Conservation (phyloP, 108 stramenopile genomes). For the Nannochloropsis gaditana region DNA sequence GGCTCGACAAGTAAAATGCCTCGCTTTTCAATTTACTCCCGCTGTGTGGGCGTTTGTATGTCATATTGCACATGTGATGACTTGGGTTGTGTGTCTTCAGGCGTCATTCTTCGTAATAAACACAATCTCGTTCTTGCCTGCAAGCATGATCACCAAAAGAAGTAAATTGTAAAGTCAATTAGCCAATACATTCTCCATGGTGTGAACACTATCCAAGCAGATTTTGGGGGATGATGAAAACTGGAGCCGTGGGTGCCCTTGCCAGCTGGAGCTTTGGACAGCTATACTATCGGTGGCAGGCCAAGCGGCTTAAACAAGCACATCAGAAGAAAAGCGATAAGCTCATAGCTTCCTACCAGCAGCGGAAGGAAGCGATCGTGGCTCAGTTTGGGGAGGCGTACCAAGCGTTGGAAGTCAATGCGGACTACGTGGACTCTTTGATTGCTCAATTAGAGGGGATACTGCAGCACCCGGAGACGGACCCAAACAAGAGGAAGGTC, state of each 20-base stretch:
- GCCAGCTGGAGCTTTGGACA: conserved; percentile 14
- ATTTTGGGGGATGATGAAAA: conserved; percentile 8
- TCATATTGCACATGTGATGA: too few species aligned
- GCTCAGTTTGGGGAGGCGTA: background rate
- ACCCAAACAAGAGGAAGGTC: conserved; percentile 9
- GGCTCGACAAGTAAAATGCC: too few species aligned
- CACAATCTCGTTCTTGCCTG: too few species aligned
- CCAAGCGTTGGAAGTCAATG: background rate
- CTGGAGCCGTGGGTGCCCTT: background rate
- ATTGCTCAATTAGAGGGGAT: conserved; percentile 10
- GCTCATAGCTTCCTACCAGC: background rate
- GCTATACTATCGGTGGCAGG: conserved; percentile 17
- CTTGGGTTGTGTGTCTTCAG: too few species aligned
- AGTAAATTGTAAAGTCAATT: too few species aligned
- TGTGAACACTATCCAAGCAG: background rate
- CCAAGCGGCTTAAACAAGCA: background rate
- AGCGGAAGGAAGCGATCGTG: background rate
- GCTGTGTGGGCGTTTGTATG: too few species aligned
- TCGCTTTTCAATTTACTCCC: too few species aligned
- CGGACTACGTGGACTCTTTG: conserved; percentile 10
- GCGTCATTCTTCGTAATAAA: too few species aligned
- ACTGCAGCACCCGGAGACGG: background rate
- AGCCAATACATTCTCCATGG: too few species aligned
- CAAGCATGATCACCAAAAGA: too few species aligned
- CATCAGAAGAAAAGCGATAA: conserved; percentile 3